These are phyloP conservation scores for Endocalyx cinctus DNA, from an alignment of 2,329 filamentous ascomycete species.

Conservation along the genomic window DNA sequence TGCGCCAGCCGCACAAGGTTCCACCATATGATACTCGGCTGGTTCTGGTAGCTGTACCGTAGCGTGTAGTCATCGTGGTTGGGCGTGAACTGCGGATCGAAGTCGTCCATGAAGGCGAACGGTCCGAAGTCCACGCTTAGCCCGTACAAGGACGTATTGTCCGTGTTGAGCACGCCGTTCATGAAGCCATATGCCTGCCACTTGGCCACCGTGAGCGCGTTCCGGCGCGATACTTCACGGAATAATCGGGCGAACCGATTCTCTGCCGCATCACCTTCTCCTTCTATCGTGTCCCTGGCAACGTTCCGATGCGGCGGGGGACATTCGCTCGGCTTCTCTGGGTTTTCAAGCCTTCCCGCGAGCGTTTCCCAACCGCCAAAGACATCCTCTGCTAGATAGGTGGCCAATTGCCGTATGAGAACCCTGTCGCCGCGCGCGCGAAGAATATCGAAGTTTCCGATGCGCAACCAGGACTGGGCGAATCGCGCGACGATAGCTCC, in stretches of 20 bases:
- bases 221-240: conserved; percentile 78
- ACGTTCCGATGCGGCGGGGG: conserved; percentile 48
- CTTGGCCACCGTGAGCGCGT: conserved; percentile 80
- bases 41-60: conserved; percentile 88
- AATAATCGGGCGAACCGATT: conserved; percentile 87
- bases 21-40: conserved; percentile 98
- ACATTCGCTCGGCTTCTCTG: conserved; percentile 42
- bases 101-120: conserved; percentile 96
- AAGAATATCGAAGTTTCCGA: conserved; percentile 95
- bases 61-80: conserved; percentile 91
- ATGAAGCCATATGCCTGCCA: conserved; percentile 99
- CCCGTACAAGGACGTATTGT: conserved; percentile 90
- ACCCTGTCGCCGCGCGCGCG: conserved; percentile 74
- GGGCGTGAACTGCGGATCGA: conserved; percentile 89
- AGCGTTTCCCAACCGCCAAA: conserved; percentile 84
- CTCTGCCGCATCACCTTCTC: conserved; percentile 62
- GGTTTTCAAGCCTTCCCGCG: conserved; percentile 55
- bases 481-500: conserved; percentile 91
- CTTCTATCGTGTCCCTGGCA: conserved; percentile 57
- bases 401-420: conserved; percentile 68
- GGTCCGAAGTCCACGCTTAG: conserved; percentile 92
- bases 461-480: conserved; percentile 83
- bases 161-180: conserved; percentile 96
- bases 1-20: conserved; percentile 91
- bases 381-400: conserved; percentile 83